Conservation (phyloP, 495 filamentous ascomycete species). For the Podospora pseudocomata region DNA sequence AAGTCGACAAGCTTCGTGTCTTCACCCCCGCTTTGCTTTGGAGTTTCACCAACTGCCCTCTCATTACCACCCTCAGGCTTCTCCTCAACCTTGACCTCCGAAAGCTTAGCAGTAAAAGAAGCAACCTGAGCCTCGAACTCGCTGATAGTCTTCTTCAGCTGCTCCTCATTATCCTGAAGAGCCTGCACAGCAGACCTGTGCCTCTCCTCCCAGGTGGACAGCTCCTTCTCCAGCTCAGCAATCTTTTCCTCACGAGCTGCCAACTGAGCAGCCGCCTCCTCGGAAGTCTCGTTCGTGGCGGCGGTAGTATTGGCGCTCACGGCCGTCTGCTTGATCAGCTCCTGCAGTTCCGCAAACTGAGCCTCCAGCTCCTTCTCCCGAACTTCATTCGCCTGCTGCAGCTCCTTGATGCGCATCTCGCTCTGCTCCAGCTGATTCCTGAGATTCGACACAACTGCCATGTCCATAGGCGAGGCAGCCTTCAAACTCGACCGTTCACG, state of each 20-base stretch:
- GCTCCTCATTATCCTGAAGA: constrained; percentile 68
- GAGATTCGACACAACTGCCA: constrained; percentile 83
- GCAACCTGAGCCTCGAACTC: constrained; percentile 61
- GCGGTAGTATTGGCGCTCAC: not conserved
- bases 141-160: constrained; percentile 65
- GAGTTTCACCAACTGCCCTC: constrained; percentile 34
- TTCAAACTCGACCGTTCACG: constrained; percentile 87
- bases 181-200: constrained; percentile 67
- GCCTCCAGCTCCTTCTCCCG: constrained; percentile 70
- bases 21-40: constrained; percentile 38
- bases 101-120: constrained; percentile 37
- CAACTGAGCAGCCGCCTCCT: constrained; percentile 29
- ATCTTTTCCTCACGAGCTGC: constrained; percentile 60
- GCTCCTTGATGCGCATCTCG: constrained; percentile 69
- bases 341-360: constrained; percentile 65
- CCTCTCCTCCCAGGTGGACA: constrained; percentile 68
- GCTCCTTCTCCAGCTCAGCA: constrained; percentile 67
- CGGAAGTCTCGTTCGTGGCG: constrained; percentile 18
- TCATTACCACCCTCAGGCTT: constrained; percentile 27
- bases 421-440: constrained; percentile 82
- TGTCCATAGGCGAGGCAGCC: constrained; percentile 76
- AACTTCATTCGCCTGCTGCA: constrained; percentile 66
- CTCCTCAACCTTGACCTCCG: constrained; percentile 30
- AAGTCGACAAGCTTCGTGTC: constrained; percentile 64
- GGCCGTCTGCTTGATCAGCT: constrained; percentile 46